Evolutionary conservation across 345 rosid genomes (phyloP).

Genomic region (Melaleuca quinquenervia): DNA sequence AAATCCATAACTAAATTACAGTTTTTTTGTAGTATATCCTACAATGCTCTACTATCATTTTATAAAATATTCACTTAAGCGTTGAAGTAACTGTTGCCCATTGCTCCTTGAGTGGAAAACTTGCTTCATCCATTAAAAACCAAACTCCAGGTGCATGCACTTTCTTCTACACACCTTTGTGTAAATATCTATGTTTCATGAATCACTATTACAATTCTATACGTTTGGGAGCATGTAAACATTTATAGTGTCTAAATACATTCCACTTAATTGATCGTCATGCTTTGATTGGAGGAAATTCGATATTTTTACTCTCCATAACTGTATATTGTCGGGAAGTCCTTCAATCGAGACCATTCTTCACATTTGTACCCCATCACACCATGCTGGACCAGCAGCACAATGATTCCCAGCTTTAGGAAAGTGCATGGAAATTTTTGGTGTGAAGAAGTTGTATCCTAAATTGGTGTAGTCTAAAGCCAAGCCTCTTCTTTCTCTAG

Average conservation of each 20-base stretch:
- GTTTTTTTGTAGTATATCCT: too few relatives aligned
- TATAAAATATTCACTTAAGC: not conserved
- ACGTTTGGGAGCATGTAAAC: not conserved
- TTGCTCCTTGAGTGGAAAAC: not conserved
- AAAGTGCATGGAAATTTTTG: too few relatives aligned
- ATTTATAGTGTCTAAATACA: not conserved
- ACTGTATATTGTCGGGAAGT: too few relatives aligned
- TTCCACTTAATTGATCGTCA: not conserved
- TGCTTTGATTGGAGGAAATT: too few relatives aligned
- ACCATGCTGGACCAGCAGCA: too few relatives aligned
- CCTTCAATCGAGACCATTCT: too few relatives aligned
- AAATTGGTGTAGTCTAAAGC: not conserved
- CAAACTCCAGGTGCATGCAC: not conserved
- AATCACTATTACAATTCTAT: not conserved
- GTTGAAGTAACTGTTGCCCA: not conserved
- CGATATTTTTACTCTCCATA: too few relatives aligned
- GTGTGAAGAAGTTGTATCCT: too few relatives aligned
- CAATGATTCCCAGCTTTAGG: too few relatives aligned
- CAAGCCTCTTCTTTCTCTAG: not conserved
- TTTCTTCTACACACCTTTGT: not conserved
- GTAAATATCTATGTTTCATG: not conserved
- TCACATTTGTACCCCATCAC: too few relatives aligned
- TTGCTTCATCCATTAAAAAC: not conserved
- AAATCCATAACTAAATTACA: too few relatives aligned
- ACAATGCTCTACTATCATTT: not conserved